These are phyloP conservation scores for Naegleria fowleri DNA, from an alignment of 208 protist species.

Conservation along the genomic window DNA sequence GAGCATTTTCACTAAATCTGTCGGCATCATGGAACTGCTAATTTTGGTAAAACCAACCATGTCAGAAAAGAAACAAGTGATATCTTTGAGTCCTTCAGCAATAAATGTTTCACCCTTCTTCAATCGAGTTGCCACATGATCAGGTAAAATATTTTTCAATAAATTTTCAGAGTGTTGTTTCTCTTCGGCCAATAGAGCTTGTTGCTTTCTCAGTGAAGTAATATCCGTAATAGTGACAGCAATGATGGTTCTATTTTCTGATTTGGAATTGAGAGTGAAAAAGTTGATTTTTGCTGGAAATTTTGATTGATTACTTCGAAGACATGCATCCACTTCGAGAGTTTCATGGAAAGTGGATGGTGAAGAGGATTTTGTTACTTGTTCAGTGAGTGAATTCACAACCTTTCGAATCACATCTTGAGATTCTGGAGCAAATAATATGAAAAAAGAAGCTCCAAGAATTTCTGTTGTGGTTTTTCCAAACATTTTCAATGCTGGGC, in stretches of 20 bases:
- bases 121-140: background rate
- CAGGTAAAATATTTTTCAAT: slow-evolving; percentile 36
- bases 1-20: slow-evolving; percentile 14
- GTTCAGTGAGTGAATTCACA: background rate
- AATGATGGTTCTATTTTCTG: background rate
- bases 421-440: background rate
- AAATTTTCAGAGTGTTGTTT: slow-evolving; percentile 31
- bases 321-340: background rate
- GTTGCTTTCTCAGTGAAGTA: background rate
- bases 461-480: background rate
- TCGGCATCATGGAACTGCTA: background rate
- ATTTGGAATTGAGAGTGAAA: background rate
- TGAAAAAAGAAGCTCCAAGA: background rate
- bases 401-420: background rate
- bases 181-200: background rate
- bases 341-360: background rate
- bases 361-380: no score
- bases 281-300: background rate
- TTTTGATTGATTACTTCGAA: background rate
- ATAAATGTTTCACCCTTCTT: slow-evolving; percentile 30
- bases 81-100: slow-evolving; percentile 26
- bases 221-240: background rate
- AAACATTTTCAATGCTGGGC: background rate
- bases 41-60: slow-evolving; percentile 34
- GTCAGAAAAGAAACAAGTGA: slow-evolving; percentile 24